A percentile compares a stretch with the other conserved stretches of the same genome.
Conservation (phyloP, 2,329 filamentous ascomycete species). For the Calycina marina region DNA sequence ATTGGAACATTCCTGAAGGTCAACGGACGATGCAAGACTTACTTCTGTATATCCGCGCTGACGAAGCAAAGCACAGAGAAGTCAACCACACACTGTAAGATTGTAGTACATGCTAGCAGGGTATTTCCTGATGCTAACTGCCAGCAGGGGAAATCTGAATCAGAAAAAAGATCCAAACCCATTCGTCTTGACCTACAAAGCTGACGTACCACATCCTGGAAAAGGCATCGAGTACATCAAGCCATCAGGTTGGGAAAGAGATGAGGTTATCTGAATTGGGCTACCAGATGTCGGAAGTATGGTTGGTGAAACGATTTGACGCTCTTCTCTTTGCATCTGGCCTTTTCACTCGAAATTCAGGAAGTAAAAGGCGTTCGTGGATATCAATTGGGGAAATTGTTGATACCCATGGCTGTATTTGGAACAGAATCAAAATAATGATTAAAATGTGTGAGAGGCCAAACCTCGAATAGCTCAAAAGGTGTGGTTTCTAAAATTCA, state of each 20-base stretch:
- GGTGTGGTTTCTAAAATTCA: too few species aligned
- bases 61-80: conserved; percentile 77
- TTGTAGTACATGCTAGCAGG: too few species aligned
- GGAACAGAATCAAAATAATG: too few species aligned
- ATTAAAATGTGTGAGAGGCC: too few species aligned
- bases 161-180: conserved; percentile 84
- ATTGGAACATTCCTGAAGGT: conserved; percentile 91
- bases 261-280: conserved; percentile 51
- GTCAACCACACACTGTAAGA: conserved; percentile 94
- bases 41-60: conserved; percentile 76
- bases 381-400: too few species aligned
- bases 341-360: too few species aligned
- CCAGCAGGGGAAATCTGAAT: conserved; percentile 57
- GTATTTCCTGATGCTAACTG: conserved; percentile 36
- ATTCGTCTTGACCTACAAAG: conserved; percentile 70
- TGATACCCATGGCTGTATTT: too few species aligned
- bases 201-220: conserved; percentile 49
- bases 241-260: conserved; percentile 66
- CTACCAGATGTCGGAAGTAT: conserved; percentile 9
- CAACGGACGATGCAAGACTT: conserved; percentile 73
- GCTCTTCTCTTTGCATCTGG: too few species aligned
- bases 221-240: conserved; percentile 49
- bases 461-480: too few species aligned
- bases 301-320: too few species aligned
- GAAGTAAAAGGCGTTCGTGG: too few species aligned